Conservation (phyloP, 345 rosid genomes). For the Arabis alpina region DNA sequence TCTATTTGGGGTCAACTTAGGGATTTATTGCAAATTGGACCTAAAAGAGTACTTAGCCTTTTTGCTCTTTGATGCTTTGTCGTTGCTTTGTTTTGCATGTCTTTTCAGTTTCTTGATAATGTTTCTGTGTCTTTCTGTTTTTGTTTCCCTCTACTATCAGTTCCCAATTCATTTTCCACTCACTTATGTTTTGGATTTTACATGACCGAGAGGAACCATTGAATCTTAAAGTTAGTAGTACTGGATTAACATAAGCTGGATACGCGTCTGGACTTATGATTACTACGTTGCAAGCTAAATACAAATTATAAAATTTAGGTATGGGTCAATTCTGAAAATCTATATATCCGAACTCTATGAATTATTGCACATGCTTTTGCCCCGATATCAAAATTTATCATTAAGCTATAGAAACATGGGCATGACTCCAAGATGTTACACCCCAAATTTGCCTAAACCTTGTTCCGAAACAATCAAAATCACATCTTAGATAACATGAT, state of each 20-base stretch:
- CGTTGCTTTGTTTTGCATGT: slow-evolving; percentile 39
- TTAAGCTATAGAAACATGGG: slow-evolving; percentile 8
- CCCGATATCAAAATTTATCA: not conserved
- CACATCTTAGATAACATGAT: slow-evolving; percentile 16
- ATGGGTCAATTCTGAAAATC: slow-evolving; percentile 18
- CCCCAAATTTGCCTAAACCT: slow-evolving; percentile 28
- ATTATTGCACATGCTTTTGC: slow-evolving; percentile 32
- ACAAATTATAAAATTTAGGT: slow-evolving; percentile 14
- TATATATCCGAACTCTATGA: slow-evolving; percentile 11
- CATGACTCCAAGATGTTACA: slow-evolving; percentile 24
- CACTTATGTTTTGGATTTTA: slow-evolving; percentile 32
- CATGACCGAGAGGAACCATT: slow-evolving; percentile 14
- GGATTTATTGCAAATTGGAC: slow-evolving; percentile 33
- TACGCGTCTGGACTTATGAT: slow-evolving; percentile 15
- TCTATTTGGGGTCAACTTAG: slow-evolving; percentile 26
- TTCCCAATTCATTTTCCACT: slow-evolving; percentile 19
- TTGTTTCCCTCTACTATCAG: slow-evolving; percentile 20
- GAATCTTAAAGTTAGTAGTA: slow-evolving; percentile 1
- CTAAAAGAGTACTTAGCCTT: slow-evolving; percentile 30
- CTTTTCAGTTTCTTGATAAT: slow-evolving; percentile 42
- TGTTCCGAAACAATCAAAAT: slow-evolving; percentile 20
- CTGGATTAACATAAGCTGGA: not conserved
- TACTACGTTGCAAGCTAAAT: not conserved
- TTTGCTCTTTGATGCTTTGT: slow-evolving; percentile 24
- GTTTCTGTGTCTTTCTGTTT: slow-evolving; percentile 33